Conservation (phyloP, 2,329 filamentous ascomycete genomes). For the Claviceps arundinis region DNA sequence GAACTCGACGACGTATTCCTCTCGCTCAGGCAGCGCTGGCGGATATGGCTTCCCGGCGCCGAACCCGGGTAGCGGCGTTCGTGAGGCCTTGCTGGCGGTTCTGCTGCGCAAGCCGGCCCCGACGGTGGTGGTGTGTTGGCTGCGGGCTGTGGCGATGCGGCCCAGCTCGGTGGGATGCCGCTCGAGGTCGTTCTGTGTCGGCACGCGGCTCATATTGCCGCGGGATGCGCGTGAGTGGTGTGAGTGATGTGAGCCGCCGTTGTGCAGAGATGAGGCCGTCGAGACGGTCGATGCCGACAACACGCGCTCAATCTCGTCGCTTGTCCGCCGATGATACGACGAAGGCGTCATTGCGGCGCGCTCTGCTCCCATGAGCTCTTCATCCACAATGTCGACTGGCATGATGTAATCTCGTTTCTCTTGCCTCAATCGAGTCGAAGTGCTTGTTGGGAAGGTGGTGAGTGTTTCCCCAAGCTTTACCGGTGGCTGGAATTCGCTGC, state of each 20-base stretch:
- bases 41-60: constrained; percentile 65
- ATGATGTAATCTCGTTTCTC: constrained; percentile 11
- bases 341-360: constrained; percentile 33
- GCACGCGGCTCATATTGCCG: constrained; percentile 43
- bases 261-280: constrained; percentile 33
- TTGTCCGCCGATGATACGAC: constrained; percentile 26
- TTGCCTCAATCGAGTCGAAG: background rate
- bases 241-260: constrained; percentile 8
- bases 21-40: constrained; percentile 52
- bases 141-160: constrained; percentile 56
- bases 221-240: constrained; percentile 13
- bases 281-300: constrained; percentile 37
- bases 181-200: constrained; percentile 55
- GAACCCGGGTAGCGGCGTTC: constrained; percentile 51
- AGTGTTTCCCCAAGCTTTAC: too few species aligned
- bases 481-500: too few species aligned
- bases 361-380: constrained; percentile 40
- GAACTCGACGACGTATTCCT: constrained; percentile 76
- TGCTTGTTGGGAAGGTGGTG: too few species aligned
- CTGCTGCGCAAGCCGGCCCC: constrained; percentile 32
- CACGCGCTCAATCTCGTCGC: constrained; percentile 48
- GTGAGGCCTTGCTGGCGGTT: constrained; percentile 32
- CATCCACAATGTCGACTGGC: constrained; percentile 39
- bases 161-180: constrained; percentile 55
- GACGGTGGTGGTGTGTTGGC: constrained; percentile 62